Conservation (phyloP, 164 flowering plant genomes). For the Aristolochia contorta region DNA sequence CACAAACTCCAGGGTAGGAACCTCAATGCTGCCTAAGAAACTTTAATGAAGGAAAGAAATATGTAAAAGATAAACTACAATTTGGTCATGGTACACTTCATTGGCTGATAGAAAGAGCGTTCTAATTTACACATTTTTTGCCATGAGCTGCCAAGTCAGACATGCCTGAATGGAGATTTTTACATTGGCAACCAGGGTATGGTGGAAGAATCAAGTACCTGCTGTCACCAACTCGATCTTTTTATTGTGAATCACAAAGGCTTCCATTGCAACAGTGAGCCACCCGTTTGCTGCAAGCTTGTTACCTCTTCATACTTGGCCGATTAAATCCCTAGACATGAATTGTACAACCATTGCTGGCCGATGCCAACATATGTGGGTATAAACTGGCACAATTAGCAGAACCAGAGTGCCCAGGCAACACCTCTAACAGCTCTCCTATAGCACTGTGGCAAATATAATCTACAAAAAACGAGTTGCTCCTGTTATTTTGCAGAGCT, state of each 20-base stretch:
- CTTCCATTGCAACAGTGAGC: conserved; percentile 12
- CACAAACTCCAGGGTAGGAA: no score
- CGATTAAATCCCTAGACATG: conserved; percentile 13
- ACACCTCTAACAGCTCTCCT: conserved; percentile 11
- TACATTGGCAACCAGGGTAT: conserved; percentile 1
- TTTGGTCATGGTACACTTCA: conserved; percentile 9
- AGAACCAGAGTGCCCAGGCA: conserved; percentile 17
- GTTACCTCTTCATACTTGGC: conserved; percentile 7
- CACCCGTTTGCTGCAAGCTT: conserved; percentile 8
- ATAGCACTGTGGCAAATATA: conserved; percentile 15
- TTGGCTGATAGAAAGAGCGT: conserved; percentile 10
- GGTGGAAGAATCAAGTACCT: not conserved
- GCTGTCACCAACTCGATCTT: not conserved
- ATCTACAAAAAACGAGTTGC: conserved; percentile 7
- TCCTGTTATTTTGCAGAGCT: no score
- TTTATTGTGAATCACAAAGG: not conserved
- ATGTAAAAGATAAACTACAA: not conserved
- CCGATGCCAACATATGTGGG: conserved; percentile 18
- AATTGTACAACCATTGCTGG: conserved; percentile 14
- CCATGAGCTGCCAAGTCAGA: conserved; percentile 3
- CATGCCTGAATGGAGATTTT: conserved; percentile 1
- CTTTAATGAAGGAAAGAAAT: not conserved
- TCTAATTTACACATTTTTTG: conserved; percentile 15
- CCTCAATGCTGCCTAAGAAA: no score
- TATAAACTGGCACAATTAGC: conserved; percentile 15